Evolutionary conservation across 2,329 filamentous ascomycete species (phyloP), one percentile per base, ranked within the genome.

Genomic region (Dothidotthia symphoricarpi): DNA sequence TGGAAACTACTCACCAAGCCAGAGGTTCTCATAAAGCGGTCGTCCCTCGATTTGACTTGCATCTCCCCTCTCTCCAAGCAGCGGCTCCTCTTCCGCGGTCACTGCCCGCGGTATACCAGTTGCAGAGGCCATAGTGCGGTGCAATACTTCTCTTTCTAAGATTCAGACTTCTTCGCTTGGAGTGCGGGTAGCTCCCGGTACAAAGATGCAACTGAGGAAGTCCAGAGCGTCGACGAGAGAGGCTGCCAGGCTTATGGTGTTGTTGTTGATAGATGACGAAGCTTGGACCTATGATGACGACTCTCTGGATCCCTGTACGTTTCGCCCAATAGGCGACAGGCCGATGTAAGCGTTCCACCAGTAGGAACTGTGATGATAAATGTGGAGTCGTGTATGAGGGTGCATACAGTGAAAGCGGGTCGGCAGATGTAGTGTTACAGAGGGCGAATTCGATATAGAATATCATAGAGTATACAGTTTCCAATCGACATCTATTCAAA

Each of bases 11-110:
- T 49, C 73, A 91, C 89, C 89, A 25, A 86, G 77, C 47, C 85
- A 71, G 27, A 95, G 74, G 58, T 95, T 95, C 53, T 75, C 74
- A 45, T 79, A 71, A 36, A 94, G 74, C 16, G 80, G 73, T 42
- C 79, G 75, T 12, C 77, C 76, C 25, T 83, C 77, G 41, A 71
- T 70, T 70, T 94, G 88, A 32, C 80, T 78, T 8, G 80, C 86
- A 69, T 90, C 86, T 31, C 87, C 87, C 28, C 81, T 75, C 33
- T 75, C 72, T 36, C 84, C 85, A 22, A 91, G 73, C 36, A 91
- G 71, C 49, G 86, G 86, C 57, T 87, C 82, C 34, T 83, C 75
- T 58, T 88, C 84, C 60, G 39, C 69, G 63, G 53, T 55, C 28
- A 45, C 53, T 38, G 49, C 58, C 52, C 83, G 74, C 16, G 83